Evolutionary conservation across 768 basidiomycete species (phyloP).

Genomic region (Xanthoconium purpureum): DNA sequence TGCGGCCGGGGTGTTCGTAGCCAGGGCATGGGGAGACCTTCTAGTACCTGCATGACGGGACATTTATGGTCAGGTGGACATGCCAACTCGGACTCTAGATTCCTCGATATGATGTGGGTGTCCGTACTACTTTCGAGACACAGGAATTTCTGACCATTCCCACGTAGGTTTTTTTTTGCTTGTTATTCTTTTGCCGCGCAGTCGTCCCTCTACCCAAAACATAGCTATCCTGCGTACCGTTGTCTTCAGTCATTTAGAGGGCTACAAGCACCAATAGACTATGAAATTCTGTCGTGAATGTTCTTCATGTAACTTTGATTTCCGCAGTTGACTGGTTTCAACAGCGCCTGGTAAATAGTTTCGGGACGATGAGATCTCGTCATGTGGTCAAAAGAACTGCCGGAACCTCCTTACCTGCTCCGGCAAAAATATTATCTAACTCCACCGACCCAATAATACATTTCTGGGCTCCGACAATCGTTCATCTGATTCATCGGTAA

Average conservation of each 20-base stretch:
- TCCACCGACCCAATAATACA: background rate
- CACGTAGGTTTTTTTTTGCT: background rate
- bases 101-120: conserved; percentile 6
- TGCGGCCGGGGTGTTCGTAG: conserved; percentile 63
- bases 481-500: conserved; percentile 7
- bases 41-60: conserved; percentile 58
- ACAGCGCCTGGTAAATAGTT: conserved; percentile 14
- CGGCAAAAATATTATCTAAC: background rate
- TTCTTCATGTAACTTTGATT: conserved; percentile 10
- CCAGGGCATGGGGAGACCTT: conserved; percentile 75
- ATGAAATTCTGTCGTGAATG: conserved; percentile 9
- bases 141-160: background rate
- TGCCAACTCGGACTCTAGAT: background rate
- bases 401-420: too few relatives aligned
- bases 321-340: conserved; percentile 6
- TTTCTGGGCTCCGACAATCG: conserved; percentile 5
- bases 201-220: conserved; percentile 6
- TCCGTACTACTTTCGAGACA: background rate
- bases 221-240: conserved; percentile 22
- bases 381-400: background rate
- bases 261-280: conserved; percentile 15
- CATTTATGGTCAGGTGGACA: background rate
- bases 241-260: conserved; percentile 16
- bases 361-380: background rate
- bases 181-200: conserved; percentile 3